Evolutionary conservation across 257 asterid genomes (phyloP).

Genomic region (Solanum etuberosum): DNA sequence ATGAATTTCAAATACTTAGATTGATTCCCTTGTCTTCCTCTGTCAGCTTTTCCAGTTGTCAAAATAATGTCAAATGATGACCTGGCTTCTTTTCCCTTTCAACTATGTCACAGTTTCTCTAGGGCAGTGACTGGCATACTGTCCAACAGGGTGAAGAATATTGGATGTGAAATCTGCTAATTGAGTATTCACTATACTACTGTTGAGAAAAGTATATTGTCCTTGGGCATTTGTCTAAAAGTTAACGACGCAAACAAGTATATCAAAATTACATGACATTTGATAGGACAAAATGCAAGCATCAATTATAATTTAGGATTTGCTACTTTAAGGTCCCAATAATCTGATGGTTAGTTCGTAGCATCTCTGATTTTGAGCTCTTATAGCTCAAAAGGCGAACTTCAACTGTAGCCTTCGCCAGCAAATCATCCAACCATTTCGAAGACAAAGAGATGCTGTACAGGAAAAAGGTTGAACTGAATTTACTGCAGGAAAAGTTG

Average conservation of each 20-base stretch:
- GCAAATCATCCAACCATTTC: slow-evolving; percentile 88
- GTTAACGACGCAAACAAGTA: background rate
- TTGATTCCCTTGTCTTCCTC: background rate
- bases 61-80: background rate
- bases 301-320: background rate
- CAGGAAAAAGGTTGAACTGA: background rate
- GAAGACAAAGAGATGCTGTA: slow-evolving; percentile 79
- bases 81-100: background rate
- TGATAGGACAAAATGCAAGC: background rate
- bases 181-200: background rate
- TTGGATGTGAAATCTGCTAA: background rate
- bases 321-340: slow-evolving; percentile 82
- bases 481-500: background rate
- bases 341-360: slow-evolving; percentile 90
- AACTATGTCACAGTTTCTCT: background rate
- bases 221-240: background rate
- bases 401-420: slow-evolving; percentile 80
- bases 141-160: background rate
- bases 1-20: background rate
- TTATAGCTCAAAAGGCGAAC: slow-evolving; percentile 50
- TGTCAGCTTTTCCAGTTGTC: background rate
- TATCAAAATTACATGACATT: background rate
- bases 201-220: background rate
- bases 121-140: background rate
- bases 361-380: slow-evolving; percentile 59